Percentiles rank a stretch among this genome's conserved stretches.
Conservation (phyloP, 2,329 filamentous ascomycete species). For the Aspergillus quadrilineatus region DNA sequence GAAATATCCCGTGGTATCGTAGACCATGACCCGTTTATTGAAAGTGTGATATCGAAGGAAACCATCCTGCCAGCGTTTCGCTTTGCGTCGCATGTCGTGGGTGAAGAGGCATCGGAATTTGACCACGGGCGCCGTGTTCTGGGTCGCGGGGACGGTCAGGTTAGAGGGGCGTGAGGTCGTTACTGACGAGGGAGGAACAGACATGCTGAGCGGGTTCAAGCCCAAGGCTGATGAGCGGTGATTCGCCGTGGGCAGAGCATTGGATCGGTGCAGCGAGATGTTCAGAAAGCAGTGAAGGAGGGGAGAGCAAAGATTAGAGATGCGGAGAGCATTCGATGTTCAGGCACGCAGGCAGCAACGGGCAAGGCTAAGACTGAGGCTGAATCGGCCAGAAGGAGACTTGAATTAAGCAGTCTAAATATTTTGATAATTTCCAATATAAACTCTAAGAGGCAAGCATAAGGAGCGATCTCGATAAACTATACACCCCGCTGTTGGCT, state of each 20-base stretch:
- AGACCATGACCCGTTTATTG: conserved; percentile 88
- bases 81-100: conserved; percentile 78
- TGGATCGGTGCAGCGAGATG: neutral
- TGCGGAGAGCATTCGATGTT: conserved; percentile 3
- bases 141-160: conserved; percentile 48
- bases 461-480: too few species aligned
- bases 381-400: too few species aligned
- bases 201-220: conserved; percentile 20
- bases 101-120: conserved; percentile 87
- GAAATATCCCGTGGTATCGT: conserved; percentile 75
- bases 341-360: neutral
- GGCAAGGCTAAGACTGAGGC: neutral
- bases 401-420: too few species aligned
- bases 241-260: conserved; percentile 14
- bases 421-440: too few species aligned
- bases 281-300: neutral
- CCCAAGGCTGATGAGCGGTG: conserved; percentile 11
- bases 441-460: too few species aligned
- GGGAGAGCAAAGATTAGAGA: neutral
- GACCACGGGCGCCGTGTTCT: conserved; percentile 70
- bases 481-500: too few species aligned
- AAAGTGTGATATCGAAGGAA: conserved; percentile 83
- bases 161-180: conserved; percentile 7
- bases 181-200: conserved; percentile 23
- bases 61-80: conserved; percentile 93